Evolutionary conservation across 2,329 filamentous ascomycete genomes (phyloP), one percentile per base, ranked within the genome.

Genomic region (Sporothrix sp.): DNA sequence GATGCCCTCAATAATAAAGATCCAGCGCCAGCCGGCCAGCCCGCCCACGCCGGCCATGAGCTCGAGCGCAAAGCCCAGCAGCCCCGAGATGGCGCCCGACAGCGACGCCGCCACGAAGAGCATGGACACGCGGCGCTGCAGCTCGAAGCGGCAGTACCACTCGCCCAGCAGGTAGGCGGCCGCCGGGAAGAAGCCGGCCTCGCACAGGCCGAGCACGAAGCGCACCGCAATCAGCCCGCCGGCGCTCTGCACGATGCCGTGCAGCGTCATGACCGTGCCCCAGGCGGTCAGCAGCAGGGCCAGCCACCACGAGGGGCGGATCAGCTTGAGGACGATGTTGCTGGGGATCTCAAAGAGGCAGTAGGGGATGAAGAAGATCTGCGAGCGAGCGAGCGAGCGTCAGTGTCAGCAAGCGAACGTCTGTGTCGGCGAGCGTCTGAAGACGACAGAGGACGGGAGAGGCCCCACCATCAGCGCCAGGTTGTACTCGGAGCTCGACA

Each of bases 1-100:
- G 0, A 69, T 69, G 1, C 82, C 82, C 1, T 81, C 80, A 20
- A 85, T 66, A 14, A 86, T 68, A 60, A 85, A 86, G 53, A 85
- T 82, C 58, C 83, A 85, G 65, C 85, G 81, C 82, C 83, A 88
- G 7, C 74, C 68, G 36, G 68, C 73, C 35, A 85, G 64, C 0
- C 65, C 61, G 0, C 76, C 77, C 5, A 53, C 18, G 36, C 56
- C 56, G 23, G 44, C 35, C 52, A 57, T 55, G 43, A 18, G 39
- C n/a, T 49, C 32, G 18, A 57, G 49, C 25, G 44, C 55, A 33
- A 52, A 52, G 16, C 48, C 55, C n/a, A 57, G 53, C 13, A 57
- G 50, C n/a, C 55, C 55, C 10, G 48, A 48, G 9, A 55, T 52
- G 7, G 55, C 55, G 14, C 55, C 55, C 5, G 55, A 33, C 9